Base-by-base conservation (phyloP, 495 filamentous ascomycete genomes). In the Neurospora sp. region DNA sequence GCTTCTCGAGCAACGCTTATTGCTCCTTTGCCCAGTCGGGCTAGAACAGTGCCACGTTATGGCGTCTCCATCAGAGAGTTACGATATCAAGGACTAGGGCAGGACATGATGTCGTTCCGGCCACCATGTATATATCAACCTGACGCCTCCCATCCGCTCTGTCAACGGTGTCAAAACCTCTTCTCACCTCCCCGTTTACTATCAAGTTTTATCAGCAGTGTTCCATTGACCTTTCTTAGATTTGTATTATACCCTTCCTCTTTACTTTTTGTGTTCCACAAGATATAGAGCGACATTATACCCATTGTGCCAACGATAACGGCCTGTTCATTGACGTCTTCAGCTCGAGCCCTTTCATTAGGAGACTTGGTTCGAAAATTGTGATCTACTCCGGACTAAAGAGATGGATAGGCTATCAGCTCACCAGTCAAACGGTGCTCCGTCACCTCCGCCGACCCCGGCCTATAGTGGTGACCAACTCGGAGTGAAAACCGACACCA, bases 391-490 rank as follows among this genome's bases (percentile, higher is more conserved):
- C 14, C 6, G 14, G 53, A 35, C 53, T 35, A 8, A 35, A 35
- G 20, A 65, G 14, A 65, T 65, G 53, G 53, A 65, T 35, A 65
- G 6, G 6, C 31, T 65, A 65, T 37, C 53, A 17, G 27, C 48
- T 69, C 20, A n/a, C 40, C n/a, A 35, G 53, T 37, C 59, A 72
- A 76, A 78, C 68, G 77, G 76, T 37, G 53, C 72, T 1, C 68
- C 72, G 40, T 79, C 79, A 1, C 79, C 78, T 68, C 79, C 79
- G 12, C 75, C 74, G 8, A 80, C 79, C 8, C 79, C 79, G 2
- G 73, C 72, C 31, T 72, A 59, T 70, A 16, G 70, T 4, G 53
- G 14, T 35, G 2, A 16, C 31, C 27, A 65, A 65, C 27, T 65
- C 14, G 53, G 53, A 59, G 65, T 74, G 27, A 74, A 39, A 44